Base-by-base conservation (phyloP, 2,329 filamentous ascomycete species). In the Phialemonium atrogriseum region DNA sequence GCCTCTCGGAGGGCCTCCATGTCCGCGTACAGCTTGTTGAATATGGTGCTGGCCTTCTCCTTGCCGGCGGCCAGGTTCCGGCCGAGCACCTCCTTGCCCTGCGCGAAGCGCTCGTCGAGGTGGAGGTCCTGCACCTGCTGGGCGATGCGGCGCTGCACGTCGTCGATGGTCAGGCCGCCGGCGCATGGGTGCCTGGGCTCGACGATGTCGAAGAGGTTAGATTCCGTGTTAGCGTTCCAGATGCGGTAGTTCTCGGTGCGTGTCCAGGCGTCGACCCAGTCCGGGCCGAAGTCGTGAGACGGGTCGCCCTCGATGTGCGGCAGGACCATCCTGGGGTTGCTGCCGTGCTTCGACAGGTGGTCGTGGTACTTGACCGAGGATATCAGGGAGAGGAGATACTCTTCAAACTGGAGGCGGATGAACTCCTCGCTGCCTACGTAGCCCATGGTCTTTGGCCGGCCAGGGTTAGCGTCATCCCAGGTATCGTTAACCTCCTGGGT, bases 381-480 rank as follows among this genome's bases (percentile, higher is more conserved):
- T 25, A 96, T 75, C 40, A 98, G 70, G 0, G 87, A 85, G 15
- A 96, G 71, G 5, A 98, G 72, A 51, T 98, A 98, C 49, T 95
- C 88, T 58, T 98, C 91, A 41, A 98, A 98, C 49, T 96, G 89
- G 24, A 95, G 75, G 18, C 91, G 77, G 46, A 98, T 98, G 50
- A 95, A 95, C 53, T 96, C 91, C 59, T 98, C 91, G 40, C 87
- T 95, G 18, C 91, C 91, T 22, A 86, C 79, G 50, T 95, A 98
- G 18, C 88, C 88, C 66, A 95, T 80, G 3, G 86, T 94, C 49
- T 87, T 95, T n/a, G 91, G 91, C 28, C 84, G 73, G 40, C 77
- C 76, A 0, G 91, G 91, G 49, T 96, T 89, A 5, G 77, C 66
- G 24, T 94, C 86, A 51, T 98, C 91, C 91, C 91, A 98, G 0